phyloP scores from a whole-genome alignment of 2,329 filamentous ascomycete genomes.

The Aspergillus eucalypticola region DNA sequence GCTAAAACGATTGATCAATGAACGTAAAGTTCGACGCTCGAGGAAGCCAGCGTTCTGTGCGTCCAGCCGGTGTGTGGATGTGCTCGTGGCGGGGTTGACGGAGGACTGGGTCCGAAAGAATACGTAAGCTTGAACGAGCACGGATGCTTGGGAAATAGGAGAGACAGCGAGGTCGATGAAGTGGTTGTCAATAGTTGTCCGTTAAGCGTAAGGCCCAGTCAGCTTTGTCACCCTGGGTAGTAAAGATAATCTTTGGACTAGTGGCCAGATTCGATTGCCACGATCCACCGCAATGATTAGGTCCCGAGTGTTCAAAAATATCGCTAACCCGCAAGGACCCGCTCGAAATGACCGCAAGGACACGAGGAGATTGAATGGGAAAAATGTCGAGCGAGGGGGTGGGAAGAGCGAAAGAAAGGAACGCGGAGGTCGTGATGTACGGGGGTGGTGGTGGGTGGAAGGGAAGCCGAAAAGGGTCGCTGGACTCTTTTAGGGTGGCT shows the following conservation, averaged over 20 bases:
- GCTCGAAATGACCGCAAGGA: constrained; percentile 23
- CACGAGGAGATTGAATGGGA: constrained; percentile 23
- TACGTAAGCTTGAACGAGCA: constrained; percentile 24
- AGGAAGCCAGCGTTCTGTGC: constrained; percentile 10
- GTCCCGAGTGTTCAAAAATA: constrained; percentile 18
- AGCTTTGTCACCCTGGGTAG: constrained; percentile 7
- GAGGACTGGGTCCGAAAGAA: constrained; percentile 16
- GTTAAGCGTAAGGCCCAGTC: constrained; percentile 16
- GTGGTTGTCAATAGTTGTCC: constrained; percentile 8
- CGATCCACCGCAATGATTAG: constrained; percentile 19
- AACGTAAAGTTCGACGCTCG: constrained; percentile 3
- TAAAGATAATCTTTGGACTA: constrained; percentile 14
- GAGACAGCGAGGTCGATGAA: constrained; percentile 15
- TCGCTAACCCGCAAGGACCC: constrained; percentile 19
- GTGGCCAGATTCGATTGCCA: constrained; percentile 16
- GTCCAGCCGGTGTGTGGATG: constrained; percentile 13
- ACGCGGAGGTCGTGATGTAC: constrained; percentile 18
- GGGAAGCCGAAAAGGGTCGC: constrained; percentile 36
- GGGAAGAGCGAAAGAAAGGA: constrained; percentile 19
- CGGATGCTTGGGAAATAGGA: constrained; percentile 5
- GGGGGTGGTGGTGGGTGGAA: neutral
- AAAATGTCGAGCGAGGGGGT: constrained; percentile 22
- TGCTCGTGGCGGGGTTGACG: constrained; percentile 22
- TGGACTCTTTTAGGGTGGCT: constrained; percentile 30
- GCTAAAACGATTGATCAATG: neutral